phyloP scores from a whole-genome alignment of 345 rosid genomes.

The Excoecaria agallocha region DNA sequence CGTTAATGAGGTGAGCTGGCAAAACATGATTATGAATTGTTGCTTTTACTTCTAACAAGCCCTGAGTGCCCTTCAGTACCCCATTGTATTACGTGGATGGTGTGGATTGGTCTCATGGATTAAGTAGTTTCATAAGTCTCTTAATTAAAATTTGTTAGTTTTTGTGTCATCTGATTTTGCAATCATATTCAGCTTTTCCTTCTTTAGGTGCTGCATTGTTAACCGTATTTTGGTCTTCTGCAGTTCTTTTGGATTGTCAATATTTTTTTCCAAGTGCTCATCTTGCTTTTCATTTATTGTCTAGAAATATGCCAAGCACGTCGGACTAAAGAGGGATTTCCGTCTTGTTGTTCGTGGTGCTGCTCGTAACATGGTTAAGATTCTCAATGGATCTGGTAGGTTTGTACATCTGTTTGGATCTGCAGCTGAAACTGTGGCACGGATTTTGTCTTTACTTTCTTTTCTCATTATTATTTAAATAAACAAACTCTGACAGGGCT shows the following conservation, averaged over 20 bases:
- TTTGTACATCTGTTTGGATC: constrained; percentile 20
- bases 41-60: not conserved
- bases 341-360: constrained; percentile 96
- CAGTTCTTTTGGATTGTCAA: constrained; percentile 4
- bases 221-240: constrained; percentile 8
- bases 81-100: not conserved
- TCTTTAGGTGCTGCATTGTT: not conserved
- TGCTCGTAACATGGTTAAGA: constrained; percentile 87
- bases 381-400: constrained; percentile 79
- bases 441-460: not conserved
- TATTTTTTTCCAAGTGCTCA: constrained; percentile 20
- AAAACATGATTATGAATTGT: not conserved
- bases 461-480: not conserved
- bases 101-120: no score
- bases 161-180: constrained; percentile 6
- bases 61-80: not conserved
- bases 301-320: constrained; percentile 84
- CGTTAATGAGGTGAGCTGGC: constrained; percentile 61
- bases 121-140: not conserved
- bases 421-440: not conserved
- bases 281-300: constrained; percentile 20
- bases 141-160: not conserved
- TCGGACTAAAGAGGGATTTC: constrained; percentile 91
- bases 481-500: not conserved
- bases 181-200: not conserved